Conservation (phyloP, 2,329 filamentous ascomycete genomes). For the Eutypa lata region DNA sequence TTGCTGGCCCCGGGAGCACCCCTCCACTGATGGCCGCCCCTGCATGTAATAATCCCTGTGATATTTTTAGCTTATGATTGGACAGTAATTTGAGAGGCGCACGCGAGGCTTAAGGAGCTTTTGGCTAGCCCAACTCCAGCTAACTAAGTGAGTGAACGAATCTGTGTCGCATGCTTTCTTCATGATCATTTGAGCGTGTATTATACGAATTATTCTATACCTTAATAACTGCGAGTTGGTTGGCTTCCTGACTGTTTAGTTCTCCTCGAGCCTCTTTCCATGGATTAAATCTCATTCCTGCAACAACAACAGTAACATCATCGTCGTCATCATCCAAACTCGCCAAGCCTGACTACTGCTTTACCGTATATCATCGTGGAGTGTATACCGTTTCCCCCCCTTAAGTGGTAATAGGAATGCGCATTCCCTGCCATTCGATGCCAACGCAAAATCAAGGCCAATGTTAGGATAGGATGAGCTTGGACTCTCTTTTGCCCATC, state of each 20-base stretch:
- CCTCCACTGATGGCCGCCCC: too few species aligned
- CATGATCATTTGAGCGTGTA: too few species aligned
- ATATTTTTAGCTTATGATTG: neutral
- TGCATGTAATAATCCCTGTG: neutral
- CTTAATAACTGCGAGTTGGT: too few species aligned
- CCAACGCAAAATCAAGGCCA: slow-evolving; percentile 20
- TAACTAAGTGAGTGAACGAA: too few species aligned
- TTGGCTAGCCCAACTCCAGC: neutral
- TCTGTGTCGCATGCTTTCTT: neutral
- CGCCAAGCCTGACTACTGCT: too few species aligned
- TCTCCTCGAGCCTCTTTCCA: neutral
- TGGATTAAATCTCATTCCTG: neutral
- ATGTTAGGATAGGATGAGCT: slow-evolving; percentile 77
- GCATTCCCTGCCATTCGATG: neutral
- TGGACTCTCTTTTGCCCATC: slow-evolving; percentile 86
- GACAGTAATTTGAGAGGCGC: neutral
- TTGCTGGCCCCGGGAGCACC: too few species aligned
- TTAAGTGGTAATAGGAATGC: neutral
- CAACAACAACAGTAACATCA: too few species aligned
- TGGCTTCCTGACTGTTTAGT: too few species aligned
- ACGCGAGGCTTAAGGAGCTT: neutral
- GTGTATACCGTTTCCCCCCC: too few species aligned
- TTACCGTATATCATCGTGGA: neutral
- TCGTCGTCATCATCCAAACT: too few species aligned
- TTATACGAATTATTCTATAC: too few species aligned